Evolutionary conservation across 176 grass and related monocot genomes (phyloP), one percentile per base, ranked within the genome.

Genomic region (Ensete ventricosum): DNA sequence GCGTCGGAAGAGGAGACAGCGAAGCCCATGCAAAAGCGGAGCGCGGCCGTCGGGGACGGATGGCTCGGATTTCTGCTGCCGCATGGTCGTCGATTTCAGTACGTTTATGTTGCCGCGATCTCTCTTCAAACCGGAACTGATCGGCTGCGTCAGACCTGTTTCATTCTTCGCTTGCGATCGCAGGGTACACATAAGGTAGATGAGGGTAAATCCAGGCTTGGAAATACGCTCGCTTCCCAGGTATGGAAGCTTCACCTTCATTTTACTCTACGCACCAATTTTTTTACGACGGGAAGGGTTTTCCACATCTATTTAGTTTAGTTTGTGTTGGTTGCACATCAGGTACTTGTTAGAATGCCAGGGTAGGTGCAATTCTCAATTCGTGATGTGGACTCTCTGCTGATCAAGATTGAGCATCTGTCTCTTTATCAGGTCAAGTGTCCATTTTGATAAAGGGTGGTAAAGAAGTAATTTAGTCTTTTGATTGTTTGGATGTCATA

Each of bases 1-100:
- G 14, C 12, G 1, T 2, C 13, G 20, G 29, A 50, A 9, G 19
- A 52, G 49, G 29, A 34, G 29, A 34, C 2, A 34, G 22, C 14
- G 52, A 72, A 51, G 48, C 9, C 76, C 49, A 85, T 91, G 88
- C 82, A 87, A 66, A 81, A 87, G 79, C 85, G 88, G 51, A 87
- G 54, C n/a, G 70, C 74, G 74, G 43, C 95, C 90, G 1, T 87
- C 84, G 9, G 88, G 95, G 62, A 99, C 88, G 10, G 90, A 99
- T 21, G 95, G 90, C 67, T 99, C 84, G 12, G 88, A 99, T 84
- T 94, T 86, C 78, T 94, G 90, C 25, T 94, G 87, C 85, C 86
- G 90, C 65, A 99, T 94, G 95, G 84, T 99, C 73, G 90, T 99
- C n/a, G 88, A 94, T 58, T 94, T 90, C 59, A 84, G 90, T 94